A percentile compares a stretch with the other conserved stretches of the same genome.
Evolutionary conservation across 139 green algal species (phyloP).

Genomic region (Chlamydomonas sp.): DNA sequence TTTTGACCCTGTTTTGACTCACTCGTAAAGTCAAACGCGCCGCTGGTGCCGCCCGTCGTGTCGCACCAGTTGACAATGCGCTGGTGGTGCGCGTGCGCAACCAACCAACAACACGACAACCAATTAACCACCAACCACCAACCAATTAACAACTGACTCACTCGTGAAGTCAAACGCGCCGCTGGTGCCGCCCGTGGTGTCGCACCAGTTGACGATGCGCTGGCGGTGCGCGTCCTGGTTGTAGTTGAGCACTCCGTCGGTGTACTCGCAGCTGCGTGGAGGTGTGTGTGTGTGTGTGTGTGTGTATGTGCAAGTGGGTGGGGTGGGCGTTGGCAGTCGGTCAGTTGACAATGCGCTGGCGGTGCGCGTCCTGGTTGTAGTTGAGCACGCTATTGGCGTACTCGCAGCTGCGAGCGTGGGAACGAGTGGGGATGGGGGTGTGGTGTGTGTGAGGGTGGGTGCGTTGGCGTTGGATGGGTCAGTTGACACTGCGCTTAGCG

Average conservation of each 20-base stretch:
- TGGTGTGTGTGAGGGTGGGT: too few species aligned
- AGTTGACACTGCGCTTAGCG: constrained; percentile 87
- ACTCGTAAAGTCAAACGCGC: constrained; percentile 97
- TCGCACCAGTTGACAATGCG: constrained; percentile 88
- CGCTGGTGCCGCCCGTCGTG: constrained; percentile 72
- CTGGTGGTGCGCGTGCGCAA: constrained; percentile 66
- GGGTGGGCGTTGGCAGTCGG: too few species aligned
- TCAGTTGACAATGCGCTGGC: constrained; percentile 74
- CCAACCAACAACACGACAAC: too few species aligned
- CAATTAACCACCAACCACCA: too few species aligned
- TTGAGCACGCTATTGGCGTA: constrained; percentile 75
- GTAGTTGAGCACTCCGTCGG: constrained; percentile 91
- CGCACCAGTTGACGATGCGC: constrained; percentile 82
- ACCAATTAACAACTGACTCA: too few species aligned
- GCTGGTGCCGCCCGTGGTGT: constrained; percentile 77
- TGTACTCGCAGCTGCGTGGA: constrained; percentile 69
- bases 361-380: constrained; percentile 70
- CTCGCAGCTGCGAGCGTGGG: too few species aligned
- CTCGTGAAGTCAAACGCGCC: constrained; percentile 97
- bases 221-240: constrained; percentile 83
- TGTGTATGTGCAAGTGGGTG: background rate
- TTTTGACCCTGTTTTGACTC: too few species aligned
- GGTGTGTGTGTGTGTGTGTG: constrained; percentile 6
- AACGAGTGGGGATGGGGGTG: too few species aligned
- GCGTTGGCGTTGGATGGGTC: too few species aligned